phyloP scores from a whole-genome alignment of 331 rosid genomes.

The Malus hybrid region DNA sequence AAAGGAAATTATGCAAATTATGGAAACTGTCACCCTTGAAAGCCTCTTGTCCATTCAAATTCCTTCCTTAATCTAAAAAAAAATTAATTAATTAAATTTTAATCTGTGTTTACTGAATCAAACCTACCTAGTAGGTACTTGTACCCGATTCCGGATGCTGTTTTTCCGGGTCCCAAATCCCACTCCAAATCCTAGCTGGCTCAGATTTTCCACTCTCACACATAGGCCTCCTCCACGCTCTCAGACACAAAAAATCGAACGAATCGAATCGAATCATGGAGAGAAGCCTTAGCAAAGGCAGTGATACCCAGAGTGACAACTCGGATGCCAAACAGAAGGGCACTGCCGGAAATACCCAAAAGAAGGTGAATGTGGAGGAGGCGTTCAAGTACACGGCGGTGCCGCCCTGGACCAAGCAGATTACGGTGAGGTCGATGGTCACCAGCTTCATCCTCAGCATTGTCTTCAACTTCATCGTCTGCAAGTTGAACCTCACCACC shows the following conservation, averaged over 20 bases:
- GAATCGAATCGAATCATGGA: slow-evolving; percentile 3
- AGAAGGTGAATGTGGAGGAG: slow-evolving; percentile 25
- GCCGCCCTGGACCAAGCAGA: slow-evolving; percentile 53
- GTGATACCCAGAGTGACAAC: background rate
- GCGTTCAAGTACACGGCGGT: slow-evolving; percentile 33
- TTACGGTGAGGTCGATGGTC: slow-evolving; percentile 43
- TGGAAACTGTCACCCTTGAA: background rate
- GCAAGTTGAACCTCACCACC: slow-evolving; percentile 65
- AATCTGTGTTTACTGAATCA: background rate
- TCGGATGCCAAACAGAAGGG: too few species aligned
- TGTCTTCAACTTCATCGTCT: slow-evolving; percentile 52
- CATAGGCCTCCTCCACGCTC: background rate
- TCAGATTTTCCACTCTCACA: background rate
- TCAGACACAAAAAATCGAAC: background rate
- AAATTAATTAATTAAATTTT: too few species aligned
- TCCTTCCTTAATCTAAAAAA: background rate
- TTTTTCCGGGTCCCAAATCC: background rate
- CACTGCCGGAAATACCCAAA: background rate
- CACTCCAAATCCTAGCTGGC: background rate
- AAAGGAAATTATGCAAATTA: too few species aligned
- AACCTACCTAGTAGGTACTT: too few species aligned
- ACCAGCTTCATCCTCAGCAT: slow-evolving; percentile 48
- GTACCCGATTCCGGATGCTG: background rate
- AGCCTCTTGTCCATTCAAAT: background rate
- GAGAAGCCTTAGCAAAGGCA: slow-evolving; percentile 6